Evolutionary conservation across 495 filamentous ascomycete species (phyloP).

Genomic region (Extremus antarcticus): DNA sequence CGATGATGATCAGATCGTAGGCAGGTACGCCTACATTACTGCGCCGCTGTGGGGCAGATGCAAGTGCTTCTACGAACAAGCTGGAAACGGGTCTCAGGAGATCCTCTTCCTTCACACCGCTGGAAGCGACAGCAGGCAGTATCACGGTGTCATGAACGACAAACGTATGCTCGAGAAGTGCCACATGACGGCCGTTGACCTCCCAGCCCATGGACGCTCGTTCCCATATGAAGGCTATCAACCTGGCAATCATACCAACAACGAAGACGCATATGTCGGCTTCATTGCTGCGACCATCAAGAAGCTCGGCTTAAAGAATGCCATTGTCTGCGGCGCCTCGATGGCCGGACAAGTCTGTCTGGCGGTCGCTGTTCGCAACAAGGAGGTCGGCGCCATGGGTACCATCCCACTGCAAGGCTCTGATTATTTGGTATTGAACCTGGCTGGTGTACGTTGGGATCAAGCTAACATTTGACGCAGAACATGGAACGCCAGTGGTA

Average conservation of each 20-base stretch:
- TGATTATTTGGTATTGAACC: conserved; percentile 23
- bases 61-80: conserved; percentile 33
- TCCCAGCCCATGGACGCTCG: conserved; percentile 31
- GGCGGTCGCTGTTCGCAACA: conserved; percentile 29
- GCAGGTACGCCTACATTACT: conserved; percentile 31
- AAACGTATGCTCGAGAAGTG: conserved; percentile 27
- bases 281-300: conserved; percentile 30
- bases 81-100: conserved; percentile 29
- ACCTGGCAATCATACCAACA: conserved; percentile 32
- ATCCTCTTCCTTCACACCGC: conserved; percentile 35
- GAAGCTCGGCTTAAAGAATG: conserved; percentile 27
- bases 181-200: conserved; percentile 32
- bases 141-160: conserved; percentile 35
- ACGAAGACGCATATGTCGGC: conserved; percentile 32
- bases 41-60: conserved; percentile 30
- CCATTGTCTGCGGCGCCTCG: conserved; percentile 34
- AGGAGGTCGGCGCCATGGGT: conserved; percentile 33
- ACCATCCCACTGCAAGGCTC: conserved; percentile 31
- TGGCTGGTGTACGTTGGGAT: conserved; percentile 3
- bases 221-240: conserved; percentile 27
- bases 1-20: conserved; percentile 28
- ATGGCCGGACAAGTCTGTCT: conserved; percentile 38
- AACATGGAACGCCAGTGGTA: conserved; percentile 23
- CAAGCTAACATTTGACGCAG: too few species aligned
- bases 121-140: conserved; percentile 31